Base-by-base conservation (phyloP, 208 protist genomes). In the Leishmania aethiopica region DNA sequence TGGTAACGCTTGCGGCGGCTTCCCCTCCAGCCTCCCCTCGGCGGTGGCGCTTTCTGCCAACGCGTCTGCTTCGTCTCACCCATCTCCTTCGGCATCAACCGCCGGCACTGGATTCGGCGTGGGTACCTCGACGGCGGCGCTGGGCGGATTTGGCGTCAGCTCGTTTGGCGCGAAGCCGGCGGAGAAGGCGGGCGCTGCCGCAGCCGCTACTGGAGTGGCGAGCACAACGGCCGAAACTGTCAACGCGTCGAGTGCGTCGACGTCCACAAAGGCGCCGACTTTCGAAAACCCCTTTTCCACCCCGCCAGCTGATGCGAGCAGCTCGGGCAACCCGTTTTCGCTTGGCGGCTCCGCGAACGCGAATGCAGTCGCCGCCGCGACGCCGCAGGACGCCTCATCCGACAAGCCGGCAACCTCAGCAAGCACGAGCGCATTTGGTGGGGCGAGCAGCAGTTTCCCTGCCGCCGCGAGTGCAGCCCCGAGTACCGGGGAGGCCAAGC, bases 251-350 rank as follows among this genome's bases (percentile, higher is more conserved):
- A 32, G 1, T n/a, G 19, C 13, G 4, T 51, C 22, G 42, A 3
- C 42, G 28, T 51, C 69, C 25, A 13, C 69, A 3, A 73, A 3
- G 78, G 71, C 37, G 69, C 53, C 69, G 51, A 19, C 22, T 5
- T 49, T n/a, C 42, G 49, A 28, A 0, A 77, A 60, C 32, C 70
- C 78, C 1, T 82, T 82, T 73, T 28, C 13, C 5, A 32, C 78
- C 7, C 37, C 55, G 37, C 0, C 57, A 42, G 40, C n/a, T 2
- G 72, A 74, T 1, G 8, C 8, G 19, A 70, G 53, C 17, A 62
- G 6, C 10, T 37, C 45, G 11, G 32, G 25, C n/a, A 28, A 45
- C 40, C 57, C 40, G 72, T 76, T 76, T 42, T 32, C 49, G 32
- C 17, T 60, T 55, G 47, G n/a, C 1, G 72, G n/a, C 45, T 60